A percentile compares a stretch with the other conserved stretches of the same genome.
phyloP scores from a whole-genome alignment of 2,329 filamentous ascomycete species.

The Hypomyces perniciosus region DNA sequence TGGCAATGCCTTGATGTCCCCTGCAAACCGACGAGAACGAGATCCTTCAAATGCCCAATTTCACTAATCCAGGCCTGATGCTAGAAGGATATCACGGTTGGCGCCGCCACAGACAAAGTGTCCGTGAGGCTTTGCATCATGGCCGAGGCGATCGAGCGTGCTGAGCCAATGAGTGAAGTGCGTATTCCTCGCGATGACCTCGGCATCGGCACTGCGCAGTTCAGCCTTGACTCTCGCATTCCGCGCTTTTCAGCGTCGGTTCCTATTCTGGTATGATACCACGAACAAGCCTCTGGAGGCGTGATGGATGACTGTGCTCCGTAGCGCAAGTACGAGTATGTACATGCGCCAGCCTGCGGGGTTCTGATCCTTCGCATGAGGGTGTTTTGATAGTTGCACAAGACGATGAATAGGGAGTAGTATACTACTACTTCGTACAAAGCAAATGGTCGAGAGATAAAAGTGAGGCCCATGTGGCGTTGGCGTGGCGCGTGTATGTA shows the following conservation, averaged over 20 bases:
- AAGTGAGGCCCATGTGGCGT: no score
- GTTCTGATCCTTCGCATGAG: no score
- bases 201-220: background rate
- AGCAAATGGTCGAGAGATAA: no score
- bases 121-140: background rate
- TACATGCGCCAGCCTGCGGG: no score
- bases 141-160: background rate
- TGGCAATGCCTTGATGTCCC: background rate
- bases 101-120: background rate
- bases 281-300: background rate
- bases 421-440: no score
- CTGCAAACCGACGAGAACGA: background rate
- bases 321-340: no score
- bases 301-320: background rate
- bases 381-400: no score
- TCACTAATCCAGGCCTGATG: background rate
- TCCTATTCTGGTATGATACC: constrained; percentile 4
- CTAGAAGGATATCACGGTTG: background rate
- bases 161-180: constrained; percentile 2
- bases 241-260: background rate
- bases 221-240: background rate
- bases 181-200: constrained; percentile 6
- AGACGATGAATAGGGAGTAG: no score
- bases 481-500: no score
- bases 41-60: background rate